These are phyloP conservation scores for Antrodiella citrinella DNA, from an alignment of 768 basidiomycete species.

Conservation along the genomic window DNA sequence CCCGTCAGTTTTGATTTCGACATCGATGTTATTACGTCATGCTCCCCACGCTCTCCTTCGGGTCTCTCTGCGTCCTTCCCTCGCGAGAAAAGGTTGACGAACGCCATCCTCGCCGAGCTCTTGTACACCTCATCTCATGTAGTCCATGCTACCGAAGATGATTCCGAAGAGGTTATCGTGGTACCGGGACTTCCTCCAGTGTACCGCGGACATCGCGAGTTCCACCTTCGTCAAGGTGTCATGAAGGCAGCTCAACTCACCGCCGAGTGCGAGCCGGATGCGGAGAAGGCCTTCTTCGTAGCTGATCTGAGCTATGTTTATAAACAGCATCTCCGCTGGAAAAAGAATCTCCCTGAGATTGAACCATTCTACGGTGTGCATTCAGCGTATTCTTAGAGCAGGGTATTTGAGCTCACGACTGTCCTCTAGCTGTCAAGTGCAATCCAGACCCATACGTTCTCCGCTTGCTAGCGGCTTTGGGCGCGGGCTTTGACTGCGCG, in stretches of 20 bases:
- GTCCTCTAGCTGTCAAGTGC: constrained; percentile 79
- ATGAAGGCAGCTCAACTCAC: constrained; percentile 50
- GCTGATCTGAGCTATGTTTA: constrained; percentile 89
- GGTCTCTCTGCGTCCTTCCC: constrained; percentile 12
- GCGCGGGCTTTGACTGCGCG: constrained; percentile 95
- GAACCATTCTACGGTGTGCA: constrained; percentile 87
- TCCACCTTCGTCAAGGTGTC: constrained; percentile 73
- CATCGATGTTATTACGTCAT: constrained; percentile 10
- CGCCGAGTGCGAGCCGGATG: constrained; percentile 51
- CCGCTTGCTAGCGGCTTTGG: constrained; percentile 81
- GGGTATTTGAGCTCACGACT: constrained; percentile 13
- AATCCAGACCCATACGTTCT: constrained; percentile 96
- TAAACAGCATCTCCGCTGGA: constrained; percentile 80
- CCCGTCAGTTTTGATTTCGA: constrained; percentile 24
- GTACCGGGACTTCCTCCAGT: constrained; percentile 64
- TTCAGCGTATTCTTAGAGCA: constrained; percentile 7
- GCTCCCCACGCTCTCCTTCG: constrained; percentile 17
- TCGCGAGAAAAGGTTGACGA: constrained; percentile 13
- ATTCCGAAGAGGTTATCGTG: constrained; percentile 32
- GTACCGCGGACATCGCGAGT: constrained; percentile 56
- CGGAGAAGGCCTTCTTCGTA: constrained; percentile 95
- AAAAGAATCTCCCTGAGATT: constrained; percentile 66
- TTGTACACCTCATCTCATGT: constrained; percentile 6
- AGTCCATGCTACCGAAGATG: constrained; percentile 4
- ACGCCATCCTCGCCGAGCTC: constrained; percentile 15